Percentiles rank a stretch among this genome's conserved stretches.
These are phyloP conservation scores for Syzygium jambos DNA, from an alignment of 345 rosid species.

Conservation along the genomic window DNA sequence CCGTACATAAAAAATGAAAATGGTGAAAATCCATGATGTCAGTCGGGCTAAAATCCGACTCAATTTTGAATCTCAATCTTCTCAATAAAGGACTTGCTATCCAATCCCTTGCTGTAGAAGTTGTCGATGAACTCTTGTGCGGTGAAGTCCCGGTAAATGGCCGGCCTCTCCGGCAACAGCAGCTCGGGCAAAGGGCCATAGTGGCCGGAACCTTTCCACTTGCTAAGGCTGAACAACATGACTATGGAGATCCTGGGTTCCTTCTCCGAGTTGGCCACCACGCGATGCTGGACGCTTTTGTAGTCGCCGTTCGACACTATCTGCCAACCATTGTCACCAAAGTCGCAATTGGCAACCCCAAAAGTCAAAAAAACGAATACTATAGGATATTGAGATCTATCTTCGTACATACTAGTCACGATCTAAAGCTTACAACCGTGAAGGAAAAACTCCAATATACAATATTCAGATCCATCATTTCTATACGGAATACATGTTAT, in stretches of 20 bases:
- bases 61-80: not conserved
- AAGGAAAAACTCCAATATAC: not conserved
- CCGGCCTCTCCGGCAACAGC: conserved; percentile 10
- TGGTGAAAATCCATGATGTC: not conserved
- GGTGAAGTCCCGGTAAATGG: conserved; percentile 16
- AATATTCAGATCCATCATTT: not conserved
- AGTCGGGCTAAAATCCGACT: not conserved
- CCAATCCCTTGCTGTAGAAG: conserved; percentile 14
- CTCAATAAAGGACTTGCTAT: conserved; percentile 15
- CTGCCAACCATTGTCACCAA: not conserved
- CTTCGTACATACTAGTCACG: not conserved
- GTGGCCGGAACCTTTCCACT: conserved; percentile 10
- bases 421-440: not conserved
- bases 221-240: conserved; percentile 10
- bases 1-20: not conserved
- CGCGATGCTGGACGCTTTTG: conserved; percentile 25
- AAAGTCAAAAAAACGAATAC: no score
- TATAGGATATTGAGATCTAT: not conserved
- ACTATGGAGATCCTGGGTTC: conserved; percentile 18
- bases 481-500: not conserved
- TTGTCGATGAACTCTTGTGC: conserved; percentile 1
- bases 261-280: conserved; percentile 13
- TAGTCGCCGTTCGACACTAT: conserved; percentile 26
- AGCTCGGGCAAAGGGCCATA: conserved; percentile 27
- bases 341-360: not conserved